These are phyloP conservation scores for Candolleomyces aberdarensis DNA, from an alignment of 768 basidiomycete species.

Conservation along the genomic window DNA sequence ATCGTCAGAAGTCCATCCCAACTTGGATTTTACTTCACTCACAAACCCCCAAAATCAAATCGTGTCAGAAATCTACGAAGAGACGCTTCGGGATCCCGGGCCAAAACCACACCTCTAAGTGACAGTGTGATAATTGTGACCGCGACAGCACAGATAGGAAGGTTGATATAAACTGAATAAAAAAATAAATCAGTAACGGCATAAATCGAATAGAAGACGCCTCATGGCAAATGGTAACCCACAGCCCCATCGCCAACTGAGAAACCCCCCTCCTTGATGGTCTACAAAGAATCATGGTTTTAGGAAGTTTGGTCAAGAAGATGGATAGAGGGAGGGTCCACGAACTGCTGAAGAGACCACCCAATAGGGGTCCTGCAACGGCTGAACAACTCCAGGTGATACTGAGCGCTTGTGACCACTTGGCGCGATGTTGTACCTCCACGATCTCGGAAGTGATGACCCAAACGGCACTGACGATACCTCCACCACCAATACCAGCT, in stretches of 20 bases:
- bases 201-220: neutral
- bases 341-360: slow-evolving; percentile 78
- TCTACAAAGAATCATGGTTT: slow-evolving; percentile 21
- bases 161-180: slow-evolving; percentile 72
- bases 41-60: slow-evolving; percentile 83
- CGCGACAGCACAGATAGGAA: slow-evolving; percentile 68
- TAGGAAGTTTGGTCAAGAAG: neutral
- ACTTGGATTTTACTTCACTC: slow-evolving; percentile 27
- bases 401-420: slow-evolving; percentile 84
- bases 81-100: slow-evolving; percentile 44
- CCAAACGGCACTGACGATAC: slow-evolving; percentile 85
- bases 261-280: slow-evolving; percentile 23
- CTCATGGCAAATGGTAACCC: slow-evolving; percentile 29
- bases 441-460: slow-evolving; percentile 85
- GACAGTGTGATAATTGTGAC: slow-evolving; percentile 54
- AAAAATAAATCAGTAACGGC: slow-evolving; percentile 11
- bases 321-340: slow-evolving; percentile 4
- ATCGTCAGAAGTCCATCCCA: slow-evolving; percentile 9
- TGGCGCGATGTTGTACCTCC: slow-evolving; percentile 62
- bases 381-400: slow-evolving; percentile 87
- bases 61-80: slow-evolving; percentile 51
- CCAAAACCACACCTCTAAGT: slow-evolving; percentile 54
- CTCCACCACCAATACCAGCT: slow-evolving; percentile 85
- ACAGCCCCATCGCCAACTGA: slow-evolving; percentile 89
- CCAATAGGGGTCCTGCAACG: slow-evolving; percentile 78